Evolutionary conservation across 1,284 basidiomycete species (phyloP).

Genomic region (Macrocystidia cucumis): DNA sequence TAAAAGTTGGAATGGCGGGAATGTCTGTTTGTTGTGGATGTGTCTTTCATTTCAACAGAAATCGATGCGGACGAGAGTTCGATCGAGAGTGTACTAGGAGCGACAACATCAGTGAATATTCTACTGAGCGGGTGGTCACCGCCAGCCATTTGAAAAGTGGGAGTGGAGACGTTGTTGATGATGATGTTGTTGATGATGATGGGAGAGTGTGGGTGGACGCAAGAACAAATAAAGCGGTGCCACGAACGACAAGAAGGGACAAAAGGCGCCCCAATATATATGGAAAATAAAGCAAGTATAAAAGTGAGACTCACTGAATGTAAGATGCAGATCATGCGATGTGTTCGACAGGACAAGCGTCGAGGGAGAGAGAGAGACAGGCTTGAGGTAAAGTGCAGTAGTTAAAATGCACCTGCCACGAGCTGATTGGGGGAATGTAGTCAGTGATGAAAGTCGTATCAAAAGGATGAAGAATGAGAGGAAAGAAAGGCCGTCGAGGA

Average conservation of each 20-base stretch:
- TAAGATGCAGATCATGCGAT: conserved; percentile 27
- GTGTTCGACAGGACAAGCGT: conserved; percentile 13
- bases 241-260: conserved; percentile 9
- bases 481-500: conserved; percentile 18
- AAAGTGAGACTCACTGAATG: conserved; percentile 30
- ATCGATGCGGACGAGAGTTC: conserved; percentile 31
- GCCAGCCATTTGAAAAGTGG: conserved; percentile 1
- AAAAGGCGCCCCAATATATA: conserved; percentile 8
- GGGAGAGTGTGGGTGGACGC: too few species aligned
- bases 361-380: conserved; percentile 11
- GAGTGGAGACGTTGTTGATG: conserved; percentile 1
- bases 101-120: too few species aligned
- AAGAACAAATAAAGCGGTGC: conserved; percentile 10
- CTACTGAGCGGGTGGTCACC: too few species aligned
- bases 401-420: conserved; percentile 18
- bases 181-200: too few species aligned
- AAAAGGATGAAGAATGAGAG: conserved; percentile 18
- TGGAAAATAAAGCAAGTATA: conserved; percentile 8
- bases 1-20: conserved; percentile 58
- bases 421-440: conserved; percentile 33
- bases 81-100: too few species aligned
- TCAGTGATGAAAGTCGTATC: conserved; percentile 51
- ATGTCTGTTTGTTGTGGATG: conserved; percentile 46
- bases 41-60: conserved; percentile 65
- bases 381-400: conserved; percentile 11